Evolutionary conservation across 805 yeast genomes (phyloP).

Genomic region (Ogataea populi-albae): DNA sequence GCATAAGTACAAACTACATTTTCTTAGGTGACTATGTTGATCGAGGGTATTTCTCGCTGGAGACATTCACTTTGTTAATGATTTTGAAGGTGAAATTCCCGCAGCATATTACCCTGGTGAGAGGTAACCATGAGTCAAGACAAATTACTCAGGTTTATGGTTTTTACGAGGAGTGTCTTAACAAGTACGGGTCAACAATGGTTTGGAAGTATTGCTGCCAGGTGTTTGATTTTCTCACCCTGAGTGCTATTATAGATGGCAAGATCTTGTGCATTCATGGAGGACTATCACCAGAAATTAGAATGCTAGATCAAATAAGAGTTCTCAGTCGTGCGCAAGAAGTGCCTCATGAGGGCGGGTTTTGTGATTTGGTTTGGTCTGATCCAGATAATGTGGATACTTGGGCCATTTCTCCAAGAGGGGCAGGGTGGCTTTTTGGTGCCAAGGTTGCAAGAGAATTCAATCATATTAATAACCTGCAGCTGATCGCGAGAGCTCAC

Average conservation of each 20-base stretch:
- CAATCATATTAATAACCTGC: conserved; percentile 88
- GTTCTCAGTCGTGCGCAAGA: conserved; percentile 95
- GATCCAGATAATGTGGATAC: conserved; percentile 98
- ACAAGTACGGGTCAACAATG: conserved; percentile 89
- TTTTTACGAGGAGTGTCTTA: conserved; percentile 91
- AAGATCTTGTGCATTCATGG: conserved; percentile 95
- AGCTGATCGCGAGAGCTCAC: conserved; percentile 92
- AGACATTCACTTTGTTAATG: conserved; percentile 92
- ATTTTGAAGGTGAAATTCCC: conserved; percentile 75
- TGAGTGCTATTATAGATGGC: conserved; percentile 96
- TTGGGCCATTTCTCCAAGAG: conserved; percentile 97
- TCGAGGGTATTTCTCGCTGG: conserved; percentile 93
- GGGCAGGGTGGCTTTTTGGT: conserved; percentile 98
- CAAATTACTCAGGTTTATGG: conserved; percentile 99
- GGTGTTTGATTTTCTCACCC: conserved; percentile 88
- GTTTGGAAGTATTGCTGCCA: conserved; percentile 97
- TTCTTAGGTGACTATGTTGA: conserved; percentile 97
- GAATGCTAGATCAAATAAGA: conserved; percentile 95
- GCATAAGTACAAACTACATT: conserved; percentile 54
- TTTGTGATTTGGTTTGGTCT: conserved; percentile 96
- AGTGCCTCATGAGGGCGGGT: conserved; percentile 98
- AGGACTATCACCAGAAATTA: conserved; percentile 93
- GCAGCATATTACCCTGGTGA: conserved; percentile 77
- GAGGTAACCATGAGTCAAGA: conserved; percentile 97
- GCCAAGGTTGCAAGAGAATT: conserved; percentile 91